These are phyloP conservation scores for Waltiozyma solani DNA, from an alignment of 1,139 yeast genomes.

Conservation along the genomic window DNA sequence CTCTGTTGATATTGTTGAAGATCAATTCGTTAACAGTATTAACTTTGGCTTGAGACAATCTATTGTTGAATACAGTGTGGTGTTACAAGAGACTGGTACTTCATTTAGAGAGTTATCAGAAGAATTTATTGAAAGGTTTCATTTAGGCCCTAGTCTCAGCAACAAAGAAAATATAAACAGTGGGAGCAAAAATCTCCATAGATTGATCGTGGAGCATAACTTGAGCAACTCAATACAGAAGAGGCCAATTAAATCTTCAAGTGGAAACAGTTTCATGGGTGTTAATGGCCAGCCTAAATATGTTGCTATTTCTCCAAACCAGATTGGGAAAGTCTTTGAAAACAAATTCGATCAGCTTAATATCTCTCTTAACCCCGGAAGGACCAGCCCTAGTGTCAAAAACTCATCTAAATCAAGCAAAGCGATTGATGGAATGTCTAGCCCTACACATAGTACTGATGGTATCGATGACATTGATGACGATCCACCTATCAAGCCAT, in stretches of 20 bases:
- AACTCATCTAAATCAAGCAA: not conserved
- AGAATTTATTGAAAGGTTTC: conserved; percentile 22
- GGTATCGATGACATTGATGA: not conserved
- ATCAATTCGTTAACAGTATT: conserved; percentile 39
- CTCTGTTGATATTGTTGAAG: conserved; percentile 39
- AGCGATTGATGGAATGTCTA: no score
- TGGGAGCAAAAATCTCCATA: conserved; percentile 13
- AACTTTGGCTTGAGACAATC: conserved; percentile 34
- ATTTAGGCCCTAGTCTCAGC: conserved; percentile 3
- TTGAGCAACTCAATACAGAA: conserved; percentile 2
- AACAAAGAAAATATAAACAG: conserved; percentile 2
- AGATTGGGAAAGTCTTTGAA: conserved; percentile 12
- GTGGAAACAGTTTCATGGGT: not conserved
- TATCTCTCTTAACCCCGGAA: not conserved
- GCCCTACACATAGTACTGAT: not conserved
- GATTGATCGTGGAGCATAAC: conserved; percentile 16
- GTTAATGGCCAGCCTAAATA: conserved; percentile 1
- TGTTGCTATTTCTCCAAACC: conserved; percentile 11
- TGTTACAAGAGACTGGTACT: conserved; percentile 27
- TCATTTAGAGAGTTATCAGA: conserved; percentile 26
- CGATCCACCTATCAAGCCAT: not conserved
- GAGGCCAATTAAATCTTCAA: not conserved
- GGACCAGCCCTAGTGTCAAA: not conserved
- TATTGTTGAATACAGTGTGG: conserved; percentile 31
- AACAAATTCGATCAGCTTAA: conserved; percentile 4